Conservation (phyloP, 306 rosid species). For the Parietaria judaica region DNA sequence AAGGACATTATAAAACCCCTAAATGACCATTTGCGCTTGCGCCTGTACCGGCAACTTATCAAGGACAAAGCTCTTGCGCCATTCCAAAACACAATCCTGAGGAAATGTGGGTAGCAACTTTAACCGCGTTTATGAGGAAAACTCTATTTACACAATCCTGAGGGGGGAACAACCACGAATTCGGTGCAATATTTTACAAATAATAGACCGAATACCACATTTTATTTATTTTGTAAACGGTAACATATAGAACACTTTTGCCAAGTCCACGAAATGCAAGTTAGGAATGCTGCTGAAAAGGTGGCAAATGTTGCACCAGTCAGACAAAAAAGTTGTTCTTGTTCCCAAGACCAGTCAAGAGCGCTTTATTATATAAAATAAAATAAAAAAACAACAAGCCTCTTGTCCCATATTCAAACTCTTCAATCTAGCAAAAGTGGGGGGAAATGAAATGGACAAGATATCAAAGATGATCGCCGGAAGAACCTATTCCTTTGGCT, state of each 20-base stretch:
- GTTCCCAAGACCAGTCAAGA: conserved; percentile 11
- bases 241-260: neutral
- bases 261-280: neutral
- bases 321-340: neutral
- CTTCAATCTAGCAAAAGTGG: conserved; percentile 24
- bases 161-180: neutral
- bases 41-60: too few relatives aligned
- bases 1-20: too few relatives aligned
- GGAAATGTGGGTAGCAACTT: neutral
- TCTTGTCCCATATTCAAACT: conserved; percentile 11
- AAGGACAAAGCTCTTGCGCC: too few relatives aligned
- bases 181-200: too few relatives aligned
- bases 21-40: too few relatives aligned
- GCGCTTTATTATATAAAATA: neutral
- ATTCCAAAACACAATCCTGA: too few relatives aligned
- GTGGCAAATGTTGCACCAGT: neutral
- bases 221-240: too few relatives aligned
- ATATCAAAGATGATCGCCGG: conserved; percentile 23
- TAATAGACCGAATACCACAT: too few relatives aligned
- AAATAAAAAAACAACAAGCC: conserved; percentile 22
- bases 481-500: conserved; percentile 26
- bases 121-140: neutral
- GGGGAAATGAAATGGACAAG: conserved; percentile 15
- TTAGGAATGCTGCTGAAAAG: neutral
- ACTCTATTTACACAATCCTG: conserved; percentile 1